Evolutionary conservation across 345 rosid species (phyloP).

Genomic region (Hibiscus trionum): DNA sequence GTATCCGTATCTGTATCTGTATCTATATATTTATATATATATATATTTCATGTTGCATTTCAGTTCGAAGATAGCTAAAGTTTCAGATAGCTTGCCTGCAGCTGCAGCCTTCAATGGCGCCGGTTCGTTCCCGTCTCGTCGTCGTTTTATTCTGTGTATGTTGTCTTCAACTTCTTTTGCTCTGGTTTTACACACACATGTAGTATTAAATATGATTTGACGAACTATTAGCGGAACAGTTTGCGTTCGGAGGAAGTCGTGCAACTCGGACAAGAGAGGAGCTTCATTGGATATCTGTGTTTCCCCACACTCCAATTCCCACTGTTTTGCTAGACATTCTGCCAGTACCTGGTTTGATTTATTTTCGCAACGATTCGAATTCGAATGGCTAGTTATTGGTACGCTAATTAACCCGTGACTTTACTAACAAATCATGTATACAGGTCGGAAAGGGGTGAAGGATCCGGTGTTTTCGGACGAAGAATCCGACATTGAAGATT

Average conservation of each 20-base stretch:
- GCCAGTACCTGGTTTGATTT: slow-evolving; percentile 19
- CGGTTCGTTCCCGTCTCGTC: neutral
- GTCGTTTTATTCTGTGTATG: neutral
- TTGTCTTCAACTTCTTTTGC: neutral
- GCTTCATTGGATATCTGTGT: slow-evolving; percentile 40
- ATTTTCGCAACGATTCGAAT: too few species aligned
- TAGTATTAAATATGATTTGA: too few species aligned
- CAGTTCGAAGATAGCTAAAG: too few species aligned
- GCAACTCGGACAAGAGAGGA: slow-evolving; percentile 15
- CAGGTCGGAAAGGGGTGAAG: neutral
- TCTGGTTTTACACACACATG: neutral
- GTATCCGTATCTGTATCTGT: neutral
- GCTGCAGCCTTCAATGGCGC: neutral
- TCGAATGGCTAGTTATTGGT: too few species aligned
- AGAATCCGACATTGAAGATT: slow-evolving; percentile 14
- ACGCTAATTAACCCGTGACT: too few species aligned
- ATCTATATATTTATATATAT: neutral
- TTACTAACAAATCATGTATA: too few species aligned
- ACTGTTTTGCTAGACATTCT: slow-evolving; percentile 35
- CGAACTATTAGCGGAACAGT: neutral
- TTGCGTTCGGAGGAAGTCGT: neutral
- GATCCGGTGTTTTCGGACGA: neutral
- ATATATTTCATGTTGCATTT: neutral
- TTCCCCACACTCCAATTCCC: slow-evolving; percentile 55
- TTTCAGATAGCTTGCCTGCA: neutral